phyloP scores from a whole-genome alignment of 2,329 filamentous ascomycete species.

The Sphaerulina populicola region DNA sequence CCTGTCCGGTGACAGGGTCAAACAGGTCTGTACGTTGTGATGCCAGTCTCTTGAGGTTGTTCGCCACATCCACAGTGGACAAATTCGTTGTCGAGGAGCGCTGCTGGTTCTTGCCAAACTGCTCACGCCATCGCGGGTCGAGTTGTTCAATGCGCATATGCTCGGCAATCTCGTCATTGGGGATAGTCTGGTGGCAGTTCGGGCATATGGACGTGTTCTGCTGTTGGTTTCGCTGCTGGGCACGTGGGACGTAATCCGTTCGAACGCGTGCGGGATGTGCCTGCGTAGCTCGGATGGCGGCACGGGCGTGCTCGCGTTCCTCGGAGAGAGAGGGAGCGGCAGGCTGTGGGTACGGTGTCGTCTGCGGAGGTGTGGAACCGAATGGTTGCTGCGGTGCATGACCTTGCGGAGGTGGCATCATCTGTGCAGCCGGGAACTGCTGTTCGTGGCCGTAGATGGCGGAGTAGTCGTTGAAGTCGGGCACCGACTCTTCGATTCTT shows the following conservation, averaged over 20 bases:
- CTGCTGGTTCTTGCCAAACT: slow-evolving; percentile 79
- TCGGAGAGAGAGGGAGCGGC: slow-evolving; percentile 27
- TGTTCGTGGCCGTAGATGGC: slow-evolving; percentile 30
- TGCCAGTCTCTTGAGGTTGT: slow-evolving; percentile 89
- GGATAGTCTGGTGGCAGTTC: slow-evolving; percentile 86
- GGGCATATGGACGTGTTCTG: slow-evolving; percentile 70
- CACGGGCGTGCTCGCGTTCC: slow-evolving; percentile 56
- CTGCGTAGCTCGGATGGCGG: slow-evolving; percentile 57
- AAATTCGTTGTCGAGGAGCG: slow-evolving; percentile 80
- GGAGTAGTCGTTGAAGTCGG: slow-evolving; percentile 55
- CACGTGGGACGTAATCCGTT: slow-evolving; percentile 83
- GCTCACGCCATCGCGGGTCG: slow-evolving; percentile 91
- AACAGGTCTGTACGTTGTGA: slow-evolving; percentile 84
- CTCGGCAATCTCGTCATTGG: slow-evolving; percentile 76
- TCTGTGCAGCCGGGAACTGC: slow-evolving; percentile 26
- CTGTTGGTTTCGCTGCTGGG: slow-evolving; percentile 46
- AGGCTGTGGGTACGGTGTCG: slow-evolving; percentile 20
- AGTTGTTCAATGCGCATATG: slow-evolving; percentile 93
- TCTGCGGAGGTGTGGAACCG: slow-evolving; percentile 27
- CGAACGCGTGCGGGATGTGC: slow-evolving; percentile 62
- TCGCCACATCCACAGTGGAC: slow-evolving; percentile 77
- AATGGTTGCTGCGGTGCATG: slow-evolving; percentile 25
- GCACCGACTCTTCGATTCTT: slow-evolving; percentile 92
- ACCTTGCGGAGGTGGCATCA: slow-evolving; percentile 18
- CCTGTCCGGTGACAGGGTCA: slow-evolving; percentile 60